A percentile compares a stretch with the other conserved stretches of the same genome.
Evolutionary conservation across 306 rosid species (phyloP).

Genomic region (Comarum palustre): DNA sequence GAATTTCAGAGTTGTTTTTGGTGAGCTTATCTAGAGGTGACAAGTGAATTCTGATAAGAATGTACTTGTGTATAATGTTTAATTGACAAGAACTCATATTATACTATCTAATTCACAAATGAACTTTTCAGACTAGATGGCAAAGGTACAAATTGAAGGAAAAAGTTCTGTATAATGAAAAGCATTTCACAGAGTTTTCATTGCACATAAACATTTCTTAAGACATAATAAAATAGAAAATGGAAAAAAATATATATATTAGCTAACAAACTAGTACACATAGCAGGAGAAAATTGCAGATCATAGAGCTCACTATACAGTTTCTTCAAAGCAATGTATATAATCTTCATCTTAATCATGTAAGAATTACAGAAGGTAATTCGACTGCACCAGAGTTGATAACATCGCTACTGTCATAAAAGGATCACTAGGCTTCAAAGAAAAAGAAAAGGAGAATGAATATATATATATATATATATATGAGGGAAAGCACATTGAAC

Average conservation of each 20-base stretch:
- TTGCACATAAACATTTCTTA: background rate
- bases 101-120: slow-evolving; percentile 6
- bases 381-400: background rate
- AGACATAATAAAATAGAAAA: background rate
- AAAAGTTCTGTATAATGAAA: background rate
- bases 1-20: slow-evolving; percentile 17
- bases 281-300: background rate
- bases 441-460: background rate
- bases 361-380: background rate
- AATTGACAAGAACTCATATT: background rate
- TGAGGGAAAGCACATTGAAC: background rate
- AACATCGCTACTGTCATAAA: background rate
- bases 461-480: background rate
- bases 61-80: slow-evolving; percentile 6
- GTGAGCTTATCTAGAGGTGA: slow-evolving; percentile 13
- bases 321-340: background rate
- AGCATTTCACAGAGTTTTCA: background rate
- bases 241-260: background rate
- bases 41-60: slow-evolving; percentile 10
- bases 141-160: slow-evolving; percentile 9
- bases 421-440: background rate
- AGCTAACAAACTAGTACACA: background rate
- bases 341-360: background rate
- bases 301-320: background rate
- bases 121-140: background rate